phyloP scores from a whole-genome alignment of 345 rosid genomes.

The Euphorbia tirucalli region DNA sequence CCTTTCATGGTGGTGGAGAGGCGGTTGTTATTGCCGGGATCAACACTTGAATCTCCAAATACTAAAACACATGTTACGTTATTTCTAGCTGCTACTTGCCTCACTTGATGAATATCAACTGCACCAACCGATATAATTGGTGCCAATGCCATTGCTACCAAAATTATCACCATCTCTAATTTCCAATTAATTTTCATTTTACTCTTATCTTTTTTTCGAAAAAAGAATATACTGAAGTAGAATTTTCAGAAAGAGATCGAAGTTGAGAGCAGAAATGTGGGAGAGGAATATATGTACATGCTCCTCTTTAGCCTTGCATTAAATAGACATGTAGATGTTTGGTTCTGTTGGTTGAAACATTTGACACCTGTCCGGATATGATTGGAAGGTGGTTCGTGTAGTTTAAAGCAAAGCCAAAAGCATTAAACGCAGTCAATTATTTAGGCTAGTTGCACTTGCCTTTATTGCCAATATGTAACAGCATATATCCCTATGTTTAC shows the following conservation, averaged over 20 bases:
- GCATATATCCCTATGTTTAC: no score
- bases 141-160: conserved; percentile 8
- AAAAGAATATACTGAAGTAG: no score
- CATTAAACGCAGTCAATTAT: no score
- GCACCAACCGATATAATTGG: conserved; percentile 19
- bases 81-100: conserved; percentile 42
- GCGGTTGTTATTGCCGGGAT: conserved; percentile 71
- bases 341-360: background rate
- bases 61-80: conserved; percentile 62
- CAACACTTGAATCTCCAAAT: conserved; percentile 89
- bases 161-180: background rate
- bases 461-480: background rate
- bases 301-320: background rate
- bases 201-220: background rate
- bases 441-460: background rate
- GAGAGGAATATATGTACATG: background rate
- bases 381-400: background rate
- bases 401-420: background rate
- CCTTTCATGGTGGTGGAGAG: conserved; percentile 48
- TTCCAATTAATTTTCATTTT: background rate
- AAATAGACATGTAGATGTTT: background rate
- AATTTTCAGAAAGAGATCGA: no score
- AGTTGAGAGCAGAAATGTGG: background rate
- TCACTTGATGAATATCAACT: conserved; percentile 28
- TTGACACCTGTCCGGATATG: background rate